Conservation (phyloP, 352 stramenopile genomes). For the Hyaloperonospora brassicae region DNA sequence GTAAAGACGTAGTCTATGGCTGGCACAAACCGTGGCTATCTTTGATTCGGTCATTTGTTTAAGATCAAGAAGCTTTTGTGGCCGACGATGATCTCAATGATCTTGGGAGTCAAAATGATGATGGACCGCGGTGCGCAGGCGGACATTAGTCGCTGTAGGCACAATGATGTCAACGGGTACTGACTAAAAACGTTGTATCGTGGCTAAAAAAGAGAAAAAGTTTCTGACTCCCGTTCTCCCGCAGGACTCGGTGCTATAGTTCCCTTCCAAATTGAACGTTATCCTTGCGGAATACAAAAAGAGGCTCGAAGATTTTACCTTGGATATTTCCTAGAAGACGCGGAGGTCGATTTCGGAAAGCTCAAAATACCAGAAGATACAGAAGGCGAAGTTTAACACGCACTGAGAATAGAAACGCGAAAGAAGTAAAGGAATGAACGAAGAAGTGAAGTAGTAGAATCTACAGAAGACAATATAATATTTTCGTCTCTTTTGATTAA, state of each 20-base stretch:
- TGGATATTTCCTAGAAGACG: not conserved
- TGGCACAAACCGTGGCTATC: not conserved
- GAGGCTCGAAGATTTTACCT: not conserved
- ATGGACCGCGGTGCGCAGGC: not conserved
- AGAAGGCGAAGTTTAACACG: not conserved
- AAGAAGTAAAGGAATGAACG: not conserved
- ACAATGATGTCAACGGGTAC: too few relatives aligned
- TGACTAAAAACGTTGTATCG: not conserved
- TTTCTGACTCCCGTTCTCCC: not conserved
- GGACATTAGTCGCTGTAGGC: not conserved
- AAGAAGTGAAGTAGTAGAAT: not conserved
- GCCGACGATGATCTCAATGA: not conserved
- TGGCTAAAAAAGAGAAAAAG: not conserved
- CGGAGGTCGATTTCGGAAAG: not conserved
- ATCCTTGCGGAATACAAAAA: not conserved
- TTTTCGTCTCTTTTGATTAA: not conserved
- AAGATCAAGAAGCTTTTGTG: not conserved
- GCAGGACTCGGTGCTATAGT: not conserved
- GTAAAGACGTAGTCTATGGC: not conserved
- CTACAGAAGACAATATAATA: not conserved
- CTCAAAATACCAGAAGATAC: not conserved
- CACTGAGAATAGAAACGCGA: not conserved
- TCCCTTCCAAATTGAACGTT: not conserved
- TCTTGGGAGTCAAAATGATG: not conserved
- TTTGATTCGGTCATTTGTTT: not conserved